phyloP scores from a whole-genome alignment of 176 grass and related monocot species.

The Cocos nucifera region DNA sequence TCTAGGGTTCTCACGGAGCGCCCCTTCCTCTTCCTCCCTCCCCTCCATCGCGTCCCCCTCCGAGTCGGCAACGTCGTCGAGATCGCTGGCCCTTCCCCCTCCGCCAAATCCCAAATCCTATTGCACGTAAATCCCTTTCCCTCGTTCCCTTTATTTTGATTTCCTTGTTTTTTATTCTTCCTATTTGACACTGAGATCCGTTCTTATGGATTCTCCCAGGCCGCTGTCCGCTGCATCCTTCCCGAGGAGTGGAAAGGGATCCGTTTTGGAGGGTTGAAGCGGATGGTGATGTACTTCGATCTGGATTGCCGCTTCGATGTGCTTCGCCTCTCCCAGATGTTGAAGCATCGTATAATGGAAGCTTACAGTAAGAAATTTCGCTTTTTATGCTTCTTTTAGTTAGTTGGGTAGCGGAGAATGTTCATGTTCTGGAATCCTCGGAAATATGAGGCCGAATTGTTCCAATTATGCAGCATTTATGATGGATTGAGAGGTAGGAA shows the following conservation, averaged over 20 bases:
- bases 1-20: conserved; percentile 47
- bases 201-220: conserved; percentile 14
- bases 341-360: conserved; percentile 42
- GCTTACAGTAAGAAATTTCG: conserved; percentile 21
- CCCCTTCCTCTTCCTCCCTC: conserved; percentile 51
- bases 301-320: conserved; percentile 87
- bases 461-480: no score
- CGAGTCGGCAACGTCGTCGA: conserved; percentile 77
- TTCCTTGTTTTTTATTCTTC: not conserved
- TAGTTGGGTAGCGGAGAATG: no score
- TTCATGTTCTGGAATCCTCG: no score
- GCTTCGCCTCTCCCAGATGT: conserved; percentile 50
- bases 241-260: conserved; percentile 69
- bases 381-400: not conserved
- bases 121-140: conserved; percentile 38
- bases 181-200: not conserved
- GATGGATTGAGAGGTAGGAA: no score
- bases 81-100: conserved; percentile 76
- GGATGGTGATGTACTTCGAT: conserved; percentile 59
- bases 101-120: conserved; percentile 80
- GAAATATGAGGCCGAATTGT: no score
- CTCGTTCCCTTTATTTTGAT: not conserved
- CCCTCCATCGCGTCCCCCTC: conserved; percentile 78
- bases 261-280: conserved; percentile 63
- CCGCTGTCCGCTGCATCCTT: conserved; percentile 72